phyloP scores from a whole-genome alignment of 1,284 basidiomycete species.

The Pholiota adiposa region DNA sequence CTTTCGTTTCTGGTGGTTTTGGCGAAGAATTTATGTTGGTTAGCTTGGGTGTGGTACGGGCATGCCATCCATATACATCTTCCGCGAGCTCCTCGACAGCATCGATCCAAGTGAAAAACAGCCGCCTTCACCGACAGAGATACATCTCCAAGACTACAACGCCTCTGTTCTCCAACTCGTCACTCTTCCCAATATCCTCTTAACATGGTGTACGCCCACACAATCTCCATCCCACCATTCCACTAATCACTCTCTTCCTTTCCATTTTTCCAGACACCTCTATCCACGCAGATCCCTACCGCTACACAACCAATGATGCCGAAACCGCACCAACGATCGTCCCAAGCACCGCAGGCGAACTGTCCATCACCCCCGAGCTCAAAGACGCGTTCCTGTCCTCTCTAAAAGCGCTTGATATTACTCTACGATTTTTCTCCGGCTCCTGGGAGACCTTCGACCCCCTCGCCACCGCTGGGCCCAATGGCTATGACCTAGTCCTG shows the following conservation, averaged over 20 bases:
- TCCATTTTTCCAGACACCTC: conserved; percentile 16
- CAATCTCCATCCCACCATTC: no score
- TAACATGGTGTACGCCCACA: conserved; percentile 87
- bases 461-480: conserved; percentile 17
- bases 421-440: conserved; percentile 81
- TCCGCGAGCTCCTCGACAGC: conserved; percentile 53
- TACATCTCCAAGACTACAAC: conserved; percentile 98
- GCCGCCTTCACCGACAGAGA: conserved; percentile 40
- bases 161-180: conserved; percentile 80
- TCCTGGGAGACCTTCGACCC: conserved; percentile 72
- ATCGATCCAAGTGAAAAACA: conserved; percentile 8
- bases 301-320: conserved; percentile 18
- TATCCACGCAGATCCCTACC: conserved; percentile 18
- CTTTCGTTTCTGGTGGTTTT: not conserved
- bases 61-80: conserved; percentile 78
- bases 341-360: conserved; percentile 43
- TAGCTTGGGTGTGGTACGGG: conserved; percentile 95
- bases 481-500: conserved; percentile 73
- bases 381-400: conserved; percentile 67
- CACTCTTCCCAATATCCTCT: conserved; percentile 87
- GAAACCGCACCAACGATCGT: conserved; percentile 22
- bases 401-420: conserved; percentile 54
- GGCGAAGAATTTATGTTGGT: not conserved
- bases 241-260: not conserved
- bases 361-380: conserved; percentile 68